Evolutionary conservation across 345 rosid species (phyloP), one percentile per base, ranked within the genome.

Genomic region (Eutrema heterophyllum): DNA sequence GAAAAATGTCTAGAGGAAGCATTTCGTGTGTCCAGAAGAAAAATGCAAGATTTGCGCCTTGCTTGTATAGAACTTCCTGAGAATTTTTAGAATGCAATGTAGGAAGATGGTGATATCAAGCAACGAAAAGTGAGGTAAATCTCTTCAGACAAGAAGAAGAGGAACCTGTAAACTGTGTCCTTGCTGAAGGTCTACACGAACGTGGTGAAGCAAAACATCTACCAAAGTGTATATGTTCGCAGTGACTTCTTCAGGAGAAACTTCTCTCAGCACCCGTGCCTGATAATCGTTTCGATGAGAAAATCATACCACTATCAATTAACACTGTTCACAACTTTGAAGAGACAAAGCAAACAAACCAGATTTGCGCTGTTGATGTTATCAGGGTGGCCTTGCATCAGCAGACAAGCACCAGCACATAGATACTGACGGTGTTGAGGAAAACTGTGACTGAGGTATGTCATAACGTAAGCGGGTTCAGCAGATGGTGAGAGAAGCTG

Each of bases 201-300:
- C 68, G 70, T 84, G 80, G 76, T 95, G 98, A 81, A 95, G 98
- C 41, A 92, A 78, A 61, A 95, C 97, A 86, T 92, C 97, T 64
- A 95, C 99, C 96, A 95, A 90, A 43, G 91, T 86, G 76, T 92
- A 95, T 81, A 95, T 92, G 79, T 95, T 95, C 29, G 85, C 85
- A 24, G 99, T 92, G 79, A 95, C 99, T 80, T 90, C 99, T 72
- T 92, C 98, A 15, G 99, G 98, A 35, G 92, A 87, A 79, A 95
- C 78, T 84, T 95, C 99, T 82, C 94, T 85, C 76, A 95, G 76
- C 54, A 88, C 98, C 48, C 87, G 87, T 48, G 82, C 88, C 99
- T 95, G 83, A 15, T 66, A 79, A 84, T 76, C 52, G 14, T 38
- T 64, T 58, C 6, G 24, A 60, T 69, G 66, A 64, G 44, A 7